A percentile compares a stretch with the other conserved stretches of the same genome.
These are phyloP conservation scores for Populus trichocarpa DNA, from an alignment of 441 rosid species.

Conservation along the genomic window DNA sequence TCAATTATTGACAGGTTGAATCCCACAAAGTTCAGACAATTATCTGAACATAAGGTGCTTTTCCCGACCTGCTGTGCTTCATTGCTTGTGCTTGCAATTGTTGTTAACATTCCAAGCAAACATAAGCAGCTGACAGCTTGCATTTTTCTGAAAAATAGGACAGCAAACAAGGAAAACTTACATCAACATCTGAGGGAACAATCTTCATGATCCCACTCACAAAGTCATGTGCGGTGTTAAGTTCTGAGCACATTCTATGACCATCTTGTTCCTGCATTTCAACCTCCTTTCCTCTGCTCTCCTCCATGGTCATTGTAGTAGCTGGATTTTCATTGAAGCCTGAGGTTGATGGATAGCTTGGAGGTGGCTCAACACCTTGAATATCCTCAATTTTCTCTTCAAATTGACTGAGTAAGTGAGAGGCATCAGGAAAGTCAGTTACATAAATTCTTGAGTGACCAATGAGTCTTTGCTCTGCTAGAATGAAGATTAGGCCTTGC, in stretches of 20 bases:
- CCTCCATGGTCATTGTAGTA: constrained; percentile 32
- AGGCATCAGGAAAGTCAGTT: constrained; percentile 11
- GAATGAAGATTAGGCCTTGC: background rate
- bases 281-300: constrained; percentile 48
- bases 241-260: constrained; percentile 47
- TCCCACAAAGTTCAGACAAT: background rate
- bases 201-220: constrained; percentile 93
- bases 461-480: background rate
- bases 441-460: background rate
- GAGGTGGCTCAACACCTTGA: constrained; percentile 55
- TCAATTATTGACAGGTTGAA: background rate
- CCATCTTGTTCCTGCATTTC: constrained; percentile 49
- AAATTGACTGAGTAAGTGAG: constrained; percentile 54
- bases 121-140: background rate
- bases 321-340: constrained; percentile 43
- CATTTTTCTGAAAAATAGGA: constrained; percentile 2
- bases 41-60: background rate
- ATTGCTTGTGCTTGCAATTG: constrained; percentile 2
- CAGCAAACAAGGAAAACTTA: constrained; percentile 40
- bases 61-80: background rate
- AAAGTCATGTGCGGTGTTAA: constrained; percentile 67
- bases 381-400: constrained; percentile 89
- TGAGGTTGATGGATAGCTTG: constrained; percentile 51
- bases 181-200: constrained; percentile 87
- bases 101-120: background rate